phyloP scores from a whole-genome alignment of 345 rosid species.

The Eucalyptus marginata region DNA sequence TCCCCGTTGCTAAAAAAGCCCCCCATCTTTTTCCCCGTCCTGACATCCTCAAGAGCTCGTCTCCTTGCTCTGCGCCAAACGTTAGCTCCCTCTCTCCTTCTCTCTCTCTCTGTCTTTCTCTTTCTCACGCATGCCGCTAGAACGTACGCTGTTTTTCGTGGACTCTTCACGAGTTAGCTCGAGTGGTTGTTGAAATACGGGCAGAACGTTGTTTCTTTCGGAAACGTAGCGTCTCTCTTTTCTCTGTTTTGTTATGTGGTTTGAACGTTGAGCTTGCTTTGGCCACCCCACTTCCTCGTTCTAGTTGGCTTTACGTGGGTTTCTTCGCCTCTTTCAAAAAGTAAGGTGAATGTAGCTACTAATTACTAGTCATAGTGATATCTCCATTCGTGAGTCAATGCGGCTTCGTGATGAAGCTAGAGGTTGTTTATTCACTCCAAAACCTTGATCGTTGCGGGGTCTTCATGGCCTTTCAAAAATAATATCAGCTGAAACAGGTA shows the following conservation, averaged over 20 bases:
- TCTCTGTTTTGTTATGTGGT: not conserved
- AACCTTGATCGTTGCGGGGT: not conserved
- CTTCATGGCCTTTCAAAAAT: not conserved
- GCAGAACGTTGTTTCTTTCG: not conserved
- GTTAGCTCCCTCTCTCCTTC: not conserved
- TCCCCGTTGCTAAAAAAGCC: not conserved
- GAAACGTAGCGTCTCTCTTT: not conserved
- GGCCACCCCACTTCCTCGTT: not conserved
- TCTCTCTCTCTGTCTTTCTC: not conserved
- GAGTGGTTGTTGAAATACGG: conserved; percentile 16
- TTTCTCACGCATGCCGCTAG: not conserved
- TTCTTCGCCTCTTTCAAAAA: not conserved
- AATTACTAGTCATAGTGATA: not conserved
- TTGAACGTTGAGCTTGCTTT: not conserved
- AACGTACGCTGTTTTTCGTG: not conserved
- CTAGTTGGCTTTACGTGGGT: not conserved
- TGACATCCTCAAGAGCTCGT: not conserved
- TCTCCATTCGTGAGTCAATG: not conserved
- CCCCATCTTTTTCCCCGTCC: not conserved
- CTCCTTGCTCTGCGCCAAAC: conserved; percentile 2
- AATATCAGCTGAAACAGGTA: not conserved
- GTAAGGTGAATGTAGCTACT: not conserved
- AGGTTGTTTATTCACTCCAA: not conserved
- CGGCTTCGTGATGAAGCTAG: not conserved
- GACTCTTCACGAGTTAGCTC: conserved; percentile 9